Conservation (phyloP, 1,284 basidiomycete species). For the Pseudozyma sp. region DNA sequence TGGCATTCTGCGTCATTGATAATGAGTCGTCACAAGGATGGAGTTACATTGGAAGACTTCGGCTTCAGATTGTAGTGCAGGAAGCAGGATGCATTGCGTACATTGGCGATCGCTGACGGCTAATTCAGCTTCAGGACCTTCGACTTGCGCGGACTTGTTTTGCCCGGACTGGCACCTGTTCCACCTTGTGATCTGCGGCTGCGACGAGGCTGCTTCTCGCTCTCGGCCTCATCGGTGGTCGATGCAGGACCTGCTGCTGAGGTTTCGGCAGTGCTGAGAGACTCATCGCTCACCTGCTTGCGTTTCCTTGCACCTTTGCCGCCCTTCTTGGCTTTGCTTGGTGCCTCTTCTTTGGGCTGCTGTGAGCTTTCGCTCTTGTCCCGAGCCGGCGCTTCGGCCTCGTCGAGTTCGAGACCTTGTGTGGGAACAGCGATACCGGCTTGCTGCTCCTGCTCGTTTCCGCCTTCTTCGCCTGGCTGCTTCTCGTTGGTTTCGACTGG, state of each 20-base stretch:
- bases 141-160: constrained; percentile 30
- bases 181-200: constrained; percentile 34
- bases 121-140: constrained; percentile 43
- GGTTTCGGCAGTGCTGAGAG: constrained; percentile 3
- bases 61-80: constrained; percentile 1
- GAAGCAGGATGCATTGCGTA: neutral
- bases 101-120: neutral
- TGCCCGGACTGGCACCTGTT: constrained; percentile 18
- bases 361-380: neutral
- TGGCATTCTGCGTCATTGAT: neutral
- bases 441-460: constrained; percentile 6
- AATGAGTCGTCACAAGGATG: neutral
- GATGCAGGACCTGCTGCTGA: constrained; percentile 5
- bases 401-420: constrained; percentile 1
- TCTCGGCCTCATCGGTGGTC: constrained; percentile 9
- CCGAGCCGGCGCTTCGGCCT: constrained; percentile 5
- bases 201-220: constrained; percentile 26
- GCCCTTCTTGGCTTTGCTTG: constrained; percentile 6
- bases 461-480: neutral
- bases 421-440: constrained; percentile 2
- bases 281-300: constrained; percentile 14
- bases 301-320: constrained; percentile 20
- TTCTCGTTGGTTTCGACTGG: constrained; percentile 1
- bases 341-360: neutral
- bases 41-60: neutral